Evolutionary conservation across 225 moss, liverwort and hornwort genomes (phyloP).

Genomic region (Bryoerythrophyllum caledonicum): DNA sequence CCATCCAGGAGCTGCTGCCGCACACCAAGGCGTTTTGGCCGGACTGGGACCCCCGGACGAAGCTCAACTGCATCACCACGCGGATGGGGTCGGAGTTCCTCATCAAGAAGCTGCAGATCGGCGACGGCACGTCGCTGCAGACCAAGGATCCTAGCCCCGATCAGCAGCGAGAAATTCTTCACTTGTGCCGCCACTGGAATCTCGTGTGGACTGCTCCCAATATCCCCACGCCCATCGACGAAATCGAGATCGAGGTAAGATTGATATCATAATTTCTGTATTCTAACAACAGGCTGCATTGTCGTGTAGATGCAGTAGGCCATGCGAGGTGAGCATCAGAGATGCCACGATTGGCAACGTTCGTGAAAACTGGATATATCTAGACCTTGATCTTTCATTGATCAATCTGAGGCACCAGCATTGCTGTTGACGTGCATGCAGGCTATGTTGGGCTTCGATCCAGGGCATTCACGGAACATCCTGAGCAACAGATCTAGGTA

Average conservation of each 20-base stretch:
- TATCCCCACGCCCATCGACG: constrained; percentile 53
- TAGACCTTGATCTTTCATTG: no score
- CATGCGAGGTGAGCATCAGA: no score
- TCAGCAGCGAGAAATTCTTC: constrained; percentile 35
- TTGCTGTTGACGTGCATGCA: constrained; percentile 15
- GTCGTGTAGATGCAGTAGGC: no score
- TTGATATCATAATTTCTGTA: no score
- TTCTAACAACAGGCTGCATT: no score
- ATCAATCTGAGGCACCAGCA: no score
- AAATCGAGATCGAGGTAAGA: constrained; percentile 46
- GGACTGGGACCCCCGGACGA: constrained; percentile 63
- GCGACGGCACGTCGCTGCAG: constrained; percentile 28
- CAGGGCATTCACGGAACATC: constrained; percentile 52
- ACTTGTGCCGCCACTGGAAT: constrained; percentile 67
- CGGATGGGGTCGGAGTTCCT: constrained; percentile 59
- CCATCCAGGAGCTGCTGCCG: constrained; percentile 65
- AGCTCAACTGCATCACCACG: constrained; percentile 71
- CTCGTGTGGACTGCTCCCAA: constrained; percentile 78
- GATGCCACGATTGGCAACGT: no score
- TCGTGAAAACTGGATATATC: no score
- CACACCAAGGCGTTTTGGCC: constrained; percentile 67
- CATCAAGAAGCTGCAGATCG: constrained; percentile 44
- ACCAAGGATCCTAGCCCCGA: constrained; percentile 13
- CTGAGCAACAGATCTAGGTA: constrained; percentile 46
- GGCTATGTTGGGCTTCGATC: constrained; percentile 76